phyloP scores from a whole-genome alignment of 2,329 filamentous ascomycete genomes.

The Escovopsis weberi region DNA sequence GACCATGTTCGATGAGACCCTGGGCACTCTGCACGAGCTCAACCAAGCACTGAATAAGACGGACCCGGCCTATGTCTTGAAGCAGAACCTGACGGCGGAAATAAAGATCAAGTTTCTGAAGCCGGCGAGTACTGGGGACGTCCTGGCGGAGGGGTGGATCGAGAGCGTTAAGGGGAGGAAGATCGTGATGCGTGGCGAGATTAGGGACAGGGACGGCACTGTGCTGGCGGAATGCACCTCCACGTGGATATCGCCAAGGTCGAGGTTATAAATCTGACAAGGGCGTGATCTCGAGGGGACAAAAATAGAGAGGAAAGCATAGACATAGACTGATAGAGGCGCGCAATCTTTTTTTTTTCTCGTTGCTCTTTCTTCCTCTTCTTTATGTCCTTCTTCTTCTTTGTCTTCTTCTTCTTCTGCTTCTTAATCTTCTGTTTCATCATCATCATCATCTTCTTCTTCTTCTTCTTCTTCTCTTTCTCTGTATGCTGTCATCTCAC shows the following conservation, averaged over 20 bases:
- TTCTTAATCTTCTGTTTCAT: neutral
- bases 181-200: conserved; percentile 14
- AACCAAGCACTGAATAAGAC: conserved; percentile 19
- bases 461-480: neutral
- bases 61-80: conserved; percentile 9
- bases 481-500: no score
- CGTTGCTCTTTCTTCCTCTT: no score
- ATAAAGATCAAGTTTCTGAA: conserved; percentile 21
- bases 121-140: conserved; percentile 16
- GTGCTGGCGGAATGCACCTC: conserved; percentile 18
- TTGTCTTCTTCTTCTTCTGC: no score
- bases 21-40: conserved; percentile 21
- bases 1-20: conserved; percentile 22
- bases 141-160: conserved; percentile 18
- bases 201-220: conserved; percentile 16
- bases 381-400: no score
- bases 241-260: conserved; percentile 18
- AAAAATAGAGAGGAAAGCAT: no score
- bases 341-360: no score
- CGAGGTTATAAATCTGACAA: conserved; percentile 12
- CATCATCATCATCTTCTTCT: conserved; percentile 7
- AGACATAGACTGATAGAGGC: neutral
- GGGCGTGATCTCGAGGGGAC: no score
- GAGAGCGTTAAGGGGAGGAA: conserved; percentile 21
- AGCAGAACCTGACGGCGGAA: conserved; percentile 19